Evolutionary conservation across 768 basidiomycete genomes (phyloP), one percentile per base, ranked within the genome.

Genomic region (Terana coerulea): DNA sequence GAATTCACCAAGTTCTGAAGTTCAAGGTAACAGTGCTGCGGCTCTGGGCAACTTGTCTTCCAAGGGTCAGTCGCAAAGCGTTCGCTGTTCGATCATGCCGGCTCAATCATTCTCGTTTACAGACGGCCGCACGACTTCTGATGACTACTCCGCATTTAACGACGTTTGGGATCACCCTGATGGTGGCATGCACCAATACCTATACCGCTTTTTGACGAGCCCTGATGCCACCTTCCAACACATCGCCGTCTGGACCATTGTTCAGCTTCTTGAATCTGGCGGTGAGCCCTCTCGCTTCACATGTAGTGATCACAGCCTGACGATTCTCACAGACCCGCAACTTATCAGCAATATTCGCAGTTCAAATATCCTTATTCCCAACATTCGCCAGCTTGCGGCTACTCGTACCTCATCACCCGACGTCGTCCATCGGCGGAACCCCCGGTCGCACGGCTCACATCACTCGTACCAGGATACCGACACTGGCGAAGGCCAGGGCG

Each of bases 231-330:
- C 97, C 0, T 99, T 99, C 86, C 95, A 98, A 68, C 97, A 99
- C 65, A 99, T 98, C 56, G 97, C 97, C 29, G 94, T 99, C 37
- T 99, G 97, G 97, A 98, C 97, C 0, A 95, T 98, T 59, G 95
- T 98, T 22, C 97, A 99, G 65, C 72, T 99, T 19, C 76, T 99
- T 24, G 97, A 99, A 67, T 95, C 95, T n/a, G 90, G 91, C 55
- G 91, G 88, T 90, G 58, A 36, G 73, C 58, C 1, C 1, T 17
- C 7, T 21, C 40, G 22, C 26, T 24, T n/a, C 14, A 37, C 25
- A 40, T 22, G 28, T 51, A 3, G 17, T 11, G 28, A 4, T 41
- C 43, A 49, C 22, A 3, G 26, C 22, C 15, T 53, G 37, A 45
- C 39, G 21, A 44, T 19, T 46, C 12, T 37, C 44, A 11, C 63